Conservation (phyloP, 805 yeast genomes). For the Candida yuanshanica region DNA sequence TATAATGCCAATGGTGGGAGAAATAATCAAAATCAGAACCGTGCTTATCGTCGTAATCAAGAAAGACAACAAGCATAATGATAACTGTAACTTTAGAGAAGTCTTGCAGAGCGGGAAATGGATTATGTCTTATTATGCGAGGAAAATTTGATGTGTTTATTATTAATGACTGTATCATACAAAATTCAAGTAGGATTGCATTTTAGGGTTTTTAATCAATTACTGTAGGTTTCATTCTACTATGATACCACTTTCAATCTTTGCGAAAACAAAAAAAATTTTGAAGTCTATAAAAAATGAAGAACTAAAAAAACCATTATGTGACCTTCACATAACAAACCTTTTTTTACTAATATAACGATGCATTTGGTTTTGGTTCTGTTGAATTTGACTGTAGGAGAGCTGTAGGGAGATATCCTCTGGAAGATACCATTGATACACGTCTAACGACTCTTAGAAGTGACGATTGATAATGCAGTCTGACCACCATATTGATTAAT, state of each 20-base stretch:
- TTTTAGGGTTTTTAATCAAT: neutral
- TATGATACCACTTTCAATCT: too few species aligned
- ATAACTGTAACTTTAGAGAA: slow-evolving; percentile 1
- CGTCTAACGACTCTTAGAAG: too few species aligned
- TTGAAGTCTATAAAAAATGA: too few species aligned
- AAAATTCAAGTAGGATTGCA: neutral
- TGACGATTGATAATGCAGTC: neutral
- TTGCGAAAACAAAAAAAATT: too few species aligned
- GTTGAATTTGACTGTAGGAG: too few species aligned
- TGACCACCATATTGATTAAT: slow-evolving; percentile 26
- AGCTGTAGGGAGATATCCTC: too few species aligned
- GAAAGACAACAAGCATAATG: slow-evolving; percentile 16
- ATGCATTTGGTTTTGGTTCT: too few species aligned
- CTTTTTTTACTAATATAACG: too few species aligned
- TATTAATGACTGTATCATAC: slow-evolving; percentile 5
- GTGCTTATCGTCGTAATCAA: slow-evolving; percentile 5
- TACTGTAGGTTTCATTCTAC: too few species aligned
- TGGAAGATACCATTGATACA: too few species aligned
- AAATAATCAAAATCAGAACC: slow-evolving; percentile 8
- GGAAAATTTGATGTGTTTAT: neutral
- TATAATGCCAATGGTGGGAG: slow-evolving; percentile 19
- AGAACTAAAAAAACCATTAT: too few species aligned
- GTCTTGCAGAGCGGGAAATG: neutral
- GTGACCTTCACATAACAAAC: too few species aligned
- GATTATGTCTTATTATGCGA: neutral